Conservation (phyloP, 345 rosid species). For the Diplotaxis tenuifolia region DNA sequence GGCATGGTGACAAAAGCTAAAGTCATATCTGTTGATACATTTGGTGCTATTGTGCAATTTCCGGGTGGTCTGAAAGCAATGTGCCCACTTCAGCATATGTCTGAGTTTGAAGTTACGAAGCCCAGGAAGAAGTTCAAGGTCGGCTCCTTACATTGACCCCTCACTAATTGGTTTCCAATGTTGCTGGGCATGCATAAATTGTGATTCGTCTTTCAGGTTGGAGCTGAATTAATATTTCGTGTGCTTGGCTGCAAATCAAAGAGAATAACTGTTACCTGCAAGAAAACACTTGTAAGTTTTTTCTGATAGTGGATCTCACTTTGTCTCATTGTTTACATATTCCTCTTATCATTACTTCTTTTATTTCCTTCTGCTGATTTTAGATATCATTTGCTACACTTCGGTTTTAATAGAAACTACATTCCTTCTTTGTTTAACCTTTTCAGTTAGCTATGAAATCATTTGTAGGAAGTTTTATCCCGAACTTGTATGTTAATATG, state of each 20-base stretch:
- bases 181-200: slow-evolving; percentile 26
- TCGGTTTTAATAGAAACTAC: not conserved
- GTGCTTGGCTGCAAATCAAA: slow-evolving; percentile 96
- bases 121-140: slow-evolving; percentile 93
- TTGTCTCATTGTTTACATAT: slow-evolving; percentile 18
- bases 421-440: slow-evolving; percentile 2
- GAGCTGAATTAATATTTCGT: slow-evolving; percentile 82
- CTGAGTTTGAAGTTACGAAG: slow-evolving; percentile 87
- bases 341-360: not conserved
- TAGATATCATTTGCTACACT: not conserved
- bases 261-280: slow-evolving; percentile 92
- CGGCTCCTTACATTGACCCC: slow-evolving; percentile 13
- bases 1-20: slow-evolving; percentile 91
- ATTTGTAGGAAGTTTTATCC: slow-evolving; percentile 8
- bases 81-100: slow-evolving; percentile 93
- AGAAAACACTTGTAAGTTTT: slow-evolving; percentile 86
- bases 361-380: slow-evolving; percentile 2
- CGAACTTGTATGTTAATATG: not conserved
- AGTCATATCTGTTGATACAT: slow-evolving; percentile 66
- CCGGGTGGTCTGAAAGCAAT: slow-evolving; percentile 96
- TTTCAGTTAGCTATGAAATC: not conserved
- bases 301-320: slow-evolving; percentile 23
- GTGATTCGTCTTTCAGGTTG: slow-evolving; percentile 54
- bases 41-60: slow-evolving; percentile 95
- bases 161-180: slow-evolving; percentile 5